These are phyloP conservation scores for Tricholoma flavovirens DNA, from an alignment of 768 basidiomycete genomes.

Conservation along the genomic window DNA sequence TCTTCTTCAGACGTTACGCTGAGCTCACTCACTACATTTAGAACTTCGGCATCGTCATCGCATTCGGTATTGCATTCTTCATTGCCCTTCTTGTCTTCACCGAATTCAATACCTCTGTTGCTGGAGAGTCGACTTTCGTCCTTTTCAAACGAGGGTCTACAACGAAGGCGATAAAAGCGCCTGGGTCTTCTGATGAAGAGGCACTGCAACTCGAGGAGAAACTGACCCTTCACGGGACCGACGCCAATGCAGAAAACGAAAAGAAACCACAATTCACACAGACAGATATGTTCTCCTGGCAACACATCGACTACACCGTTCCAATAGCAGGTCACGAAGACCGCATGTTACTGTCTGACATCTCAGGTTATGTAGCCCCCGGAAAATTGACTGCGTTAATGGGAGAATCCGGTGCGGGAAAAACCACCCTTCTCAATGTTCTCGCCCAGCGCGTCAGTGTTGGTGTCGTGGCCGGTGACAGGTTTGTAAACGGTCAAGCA, in stretches of 20 bases:
- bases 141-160: constrained; percentile 59
- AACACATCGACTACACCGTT: constrained; percentile 62
- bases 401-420: constrained; percentile 52
- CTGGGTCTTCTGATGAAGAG: constrained; percentile 24
- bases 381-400: constrained; percentile 75
- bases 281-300: constrained; percentile 77
- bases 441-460: constrained; percentile 43
- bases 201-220: constrained; percentile 34
- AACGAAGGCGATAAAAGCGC: constrained; percentile 17
- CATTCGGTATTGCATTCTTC: constrained; percentile 56
- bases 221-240: background rate
- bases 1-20: background rate
- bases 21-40: constrained; percentile 15
- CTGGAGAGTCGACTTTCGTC: constrained; percentile 35
- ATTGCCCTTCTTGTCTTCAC: constrained; percentile 51
- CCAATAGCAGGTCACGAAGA: constrained; percentile 37
- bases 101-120: constrained; percentile 41
- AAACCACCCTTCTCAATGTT: constrained; percentile 58
- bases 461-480: constrained; percentile 46
- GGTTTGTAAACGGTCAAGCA: constrained; percentile 48
- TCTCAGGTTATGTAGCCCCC: too few relatives aligned
- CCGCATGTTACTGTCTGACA: constrained; percentile 55
- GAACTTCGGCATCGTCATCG: constrained; percentile 67
- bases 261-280: constrained; percentile 35
- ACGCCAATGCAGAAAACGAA: constrained; percentile 18